Conservation (phyloP, 1,284 basidiomycete species). For the Pisolithus thermaeus region DNA sequence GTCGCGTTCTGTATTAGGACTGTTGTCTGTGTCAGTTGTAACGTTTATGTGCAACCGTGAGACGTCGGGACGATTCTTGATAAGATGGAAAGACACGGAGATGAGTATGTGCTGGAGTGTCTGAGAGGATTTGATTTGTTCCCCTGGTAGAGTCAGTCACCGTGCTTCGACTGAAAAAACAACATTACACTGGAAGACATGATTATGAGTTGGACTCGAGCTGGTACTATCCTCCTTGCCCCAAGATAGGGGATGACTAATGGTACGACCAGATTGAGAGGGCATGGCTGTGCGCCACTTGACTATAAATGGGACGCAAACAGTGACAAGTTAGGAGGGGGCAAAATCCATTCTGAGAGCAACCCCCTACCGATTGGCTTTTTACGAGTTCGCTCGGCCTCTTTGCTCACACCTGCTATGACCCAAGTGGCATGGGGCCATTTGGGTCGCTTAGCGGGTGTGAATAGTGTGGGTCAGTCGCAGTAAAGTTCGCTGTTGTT, state of each 20-base stretch:
- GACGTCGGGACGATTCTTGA: conserved; percentile 74
- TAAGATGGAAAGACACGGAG: conserved; percentile 28
- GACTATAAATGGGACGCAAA: too few relatives aligned
- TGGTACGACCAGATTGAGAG: too few relatives aligned
- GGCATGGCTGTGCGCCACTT: too few relatives aligned
- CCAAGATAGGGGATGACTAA: too few relatives aligned
- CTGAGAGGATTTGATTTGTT: conserved; percentile 88
- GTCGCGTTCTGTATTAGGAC: conserved; percentile 63
- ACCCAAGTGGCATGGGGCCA: neutral
- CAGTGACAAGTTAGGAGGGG: neutral
- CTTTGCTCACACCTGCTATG: neutral
- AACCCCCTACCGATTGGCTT: neutral
- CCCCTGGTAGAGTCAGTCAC: conserved; percentile 86
- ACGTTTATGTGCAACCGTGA: conserved; percentile 83
- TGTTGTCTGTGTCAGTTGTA: conserved; percentile 92
- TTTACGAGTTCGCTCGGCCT: neutral
- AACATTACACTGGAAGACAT: too few relatives aligned
- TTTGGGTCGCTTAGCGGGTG: too few relatives aligned
- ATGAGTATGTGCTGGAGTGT: conserved; percentile 66
- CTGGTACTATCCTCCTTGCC: too few relatives aligned
- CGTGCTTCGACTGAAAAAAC: conserved; percentile 8
- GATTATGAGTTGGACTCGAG: too few relatives aligned
- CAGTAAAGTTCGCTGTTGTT: too few relatives aligned
- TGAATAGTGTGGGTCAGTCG: too few relatives aligned
- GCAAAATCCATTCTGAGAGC: neutral